Percentiles rank a stretch among this genome's conserved stretches.
phyloP scores from a whole-genome alignment of 306 rosid genomes.

The Sesbania bispinosa region DNA sequence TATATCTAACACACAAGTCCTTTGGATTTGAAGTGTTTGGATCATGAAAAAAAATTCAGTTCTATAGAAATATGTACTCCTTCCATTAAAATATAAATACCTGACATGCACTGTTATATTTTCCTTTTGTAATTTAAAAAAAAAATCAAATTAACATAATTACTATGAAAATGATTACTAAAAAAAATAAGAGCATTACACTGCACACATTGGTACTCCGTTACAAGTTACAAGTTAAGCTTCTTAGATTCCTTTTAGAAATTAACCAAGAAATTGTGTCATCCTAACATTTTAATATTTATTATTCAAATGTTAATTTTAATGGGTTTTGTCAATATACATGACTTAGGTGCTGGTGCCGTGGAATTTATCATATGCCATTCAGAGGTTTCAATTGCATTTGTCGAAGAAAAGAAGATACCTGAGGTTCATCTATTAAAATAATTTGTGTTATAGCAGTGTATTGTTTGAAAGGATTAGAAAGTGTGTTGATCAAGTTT shows the following conservation, averaged over 20 bases:
- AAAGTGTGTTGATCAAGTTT: neutral
- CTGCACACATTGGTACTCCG: too few species aligned
- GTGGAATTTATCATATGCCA: slow-evolving; percentile 77
- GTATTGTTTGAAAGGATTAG: slow-evolving; percentile 1
- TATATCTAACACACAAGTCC: too few species aligned
- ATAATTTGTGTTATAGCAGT: neutral
- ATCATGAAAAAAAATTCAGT: too few species aligned
- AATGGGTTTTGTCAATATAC: slow-evolving; percentile 1
- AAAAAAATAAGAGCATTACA: too few species aligned
- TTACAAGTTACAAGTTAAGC: too few species aligned
- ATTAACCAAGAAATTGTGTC: neutral
- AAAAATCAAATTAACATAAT: too few species aligned
- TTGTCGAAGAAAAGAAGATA: slow-evolving; percentile 80
- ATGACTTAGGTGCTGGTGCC: slow-evolving; percentile 77
- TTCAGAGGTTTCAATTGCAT: slow-evolving; percentile 70
- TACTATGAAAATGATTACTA: too few species aligned
- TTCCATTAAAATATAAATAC: too few species aligned
- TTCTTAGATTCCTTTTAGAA: neutral
- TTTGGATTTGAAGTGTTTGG: too few species aligned
- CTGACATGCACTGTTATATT: too few species aligned
- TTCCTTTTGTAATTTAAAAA: too few species aligned
- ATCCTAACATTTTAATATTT: neutral
- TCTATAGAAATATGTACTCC: too few species aligned
- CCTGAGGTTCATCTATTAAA: slow-evolving; percentile 55
- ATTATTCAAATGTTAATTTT: neutral